Percentiles rank a stretch among this genome's conserved stretches.
Conservation (phyloP, 176 grass and related monocot species). For the Cenchrus americanus region DNA sequence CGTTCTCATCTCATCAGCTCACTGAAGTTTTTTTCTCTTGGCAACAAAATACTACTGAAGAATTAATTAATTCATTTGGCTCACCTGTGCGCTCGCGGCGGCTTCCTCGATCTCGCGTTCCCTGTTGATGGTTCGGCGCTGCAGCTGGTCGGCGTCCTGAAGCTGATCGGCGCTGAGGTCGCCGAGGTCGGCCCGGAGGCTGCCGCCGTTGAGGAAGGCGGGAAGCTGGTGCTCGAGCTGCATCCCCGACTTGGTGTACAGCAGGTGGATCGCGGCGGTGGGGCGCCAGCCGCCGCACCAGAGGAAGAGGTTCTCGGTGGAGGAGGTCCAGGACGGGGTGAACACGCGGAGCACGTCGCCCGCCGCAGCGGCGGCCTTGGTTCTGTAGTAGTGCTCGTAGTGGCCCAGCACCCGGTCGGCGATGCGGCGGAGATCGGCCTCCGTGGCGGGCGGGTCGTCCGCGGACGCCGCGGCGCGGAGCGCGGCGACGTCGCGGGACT, state of each 20-base stretch:
- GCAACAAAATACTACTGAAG: too few species aligned
- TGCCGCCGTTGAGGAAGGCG: conserved; percentile 16
- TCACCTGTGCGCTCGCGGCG: conserved; percentile 49
- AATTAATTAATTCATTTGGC: too few species aligned
- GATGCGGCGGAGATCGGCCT: conserved; percentile 33
- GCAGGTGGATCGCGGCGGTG: conserved; percentile 67
- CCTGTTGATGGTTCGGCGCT: conserved; percentile 45
- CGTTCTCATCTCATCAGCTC: not conserved
- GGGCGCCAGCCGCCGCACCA: conserved; percentile 88
- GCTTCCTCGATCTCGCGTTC: conserved; percentile 68
- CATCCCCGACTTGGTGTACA: conserved; percentile 74
- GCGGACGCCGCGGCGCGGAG: conserved; percentile 51
- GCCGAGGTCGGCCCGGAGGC: conserved; percentile 34
- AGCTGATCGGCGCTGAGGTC: conserved; percentile 55
- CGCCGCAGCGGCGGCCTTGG: conserved; percentile 56
- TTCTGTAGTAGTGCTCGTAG: conserved; percentile 74
- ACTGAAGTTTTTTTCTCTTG: not conserved
- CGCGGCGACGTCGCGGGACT: conserved; percentile 53
- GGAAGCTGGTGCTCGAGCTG: conserved; percentile 59
- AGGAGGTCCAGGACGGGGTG: conserved; percentile 72
- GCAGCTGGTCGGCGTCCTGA: conserved; percentile 50
- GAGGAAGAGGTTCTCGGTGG: conserved; percentile 76
- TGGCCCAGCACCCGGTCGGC: conserved; percentile 54
- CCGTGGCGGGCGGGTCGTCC: not conserved
- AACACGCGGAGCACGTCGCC: conserved; percentile 60